Percentiles rank a stretch among this genome's conserved stretches.
phyloP scores from a whole-genome alignment of 108 stramenopile genomes.

The Nannochloropsis oceanica region DNA sequence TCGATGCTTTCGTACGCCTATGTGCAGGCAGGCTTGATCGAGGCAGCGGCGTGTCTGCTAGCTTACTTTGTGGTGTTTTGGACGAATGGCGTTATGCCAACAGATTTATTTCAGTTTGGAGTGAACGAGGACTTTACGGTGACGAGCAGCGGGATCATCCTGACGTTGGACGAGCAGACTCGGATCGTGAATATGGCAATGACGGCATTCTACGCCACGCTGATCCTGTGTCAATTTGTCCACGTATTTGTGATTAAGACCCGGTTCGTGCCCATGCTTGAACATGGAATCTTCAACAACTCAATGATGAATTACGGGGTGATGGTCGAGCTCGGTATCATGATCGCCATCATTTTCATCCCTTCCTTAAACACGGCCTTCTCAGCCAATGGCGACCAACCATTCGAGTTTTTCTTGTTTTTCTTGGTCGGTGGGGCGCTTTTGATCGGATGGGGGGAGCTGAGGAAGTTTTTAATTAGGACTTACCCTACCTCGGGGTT shows the following conservation, averaged over 20 bases:
- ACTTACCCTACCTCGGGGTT: background rate
- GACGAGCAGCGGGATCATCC: background rate
- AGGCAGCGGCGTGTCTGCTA: background rate
- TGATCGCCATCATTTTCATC: background rate
- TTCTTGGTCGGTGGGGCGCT: background rate
- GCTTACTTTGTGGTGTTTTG: background rate
- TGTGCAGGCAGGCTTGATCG: conserved; percentile 45
- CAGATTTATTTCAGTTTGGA: background rate
- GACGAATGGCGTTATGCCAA: background rate
- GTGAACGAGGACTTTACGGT: background rate
- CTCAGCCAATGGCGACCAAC: background rate
- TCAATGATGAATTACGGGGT: background rate
- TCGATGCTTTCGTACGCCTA: conserved; percentile 44
- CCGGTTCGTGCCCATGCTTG: background rate
- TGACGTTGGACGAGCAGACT: background rate
- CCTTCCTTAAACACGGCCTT: background rate
- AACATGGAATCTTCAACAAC: background rate
- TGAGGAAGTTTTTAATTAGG: background rate
- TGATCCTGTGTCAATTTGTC: background rate
- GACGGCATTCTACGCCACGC: background rate
- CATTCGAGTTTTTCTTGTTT: background rate
- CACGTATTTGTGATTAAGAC: background rate
- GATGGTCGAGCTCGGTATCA: background rate
- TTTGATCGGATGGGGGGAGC: background rate
- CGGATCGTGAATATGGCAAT: background rate